Evolutionary conservation across 495 filamentous ascomycete genomes (phyloP), one percentile per base, ranked within the genome.

Genomic region (Tuber microsphaerosporum): DNA sequence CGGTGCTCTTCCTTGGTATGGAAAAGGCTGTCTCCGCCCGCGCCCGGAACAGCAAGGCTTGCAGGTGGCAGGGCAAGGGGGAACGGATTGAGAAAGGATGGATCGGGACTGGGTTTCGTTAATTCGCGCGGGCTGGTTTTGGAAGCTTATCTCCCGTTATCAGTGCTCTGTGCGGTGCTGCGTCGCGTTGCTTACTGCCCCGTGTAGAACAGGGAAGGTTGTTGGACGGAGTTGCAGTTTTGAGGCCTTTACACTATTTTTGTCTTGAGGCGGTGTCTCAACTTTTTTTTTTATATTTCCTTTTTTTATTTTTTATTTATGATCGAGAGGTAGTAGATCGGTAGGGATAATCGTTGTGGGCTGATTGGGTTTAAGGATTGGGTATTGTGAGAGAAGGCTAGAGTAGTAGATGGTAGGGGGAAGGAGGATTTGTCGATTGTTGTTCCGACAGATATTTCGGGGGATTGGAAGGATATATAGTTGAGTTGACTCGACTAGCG

Each of bases 291-390:
- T 65, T 61, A 19, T 46, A 19, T 19, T 72, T 45, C 43, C 43
- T 48, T 41, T 72, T 37, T 41, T 73, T 73, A 16, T 73, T 12
- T 73, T 69, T 73, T 31, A 51, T 31, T 73, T 73, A 20, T 73
- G 43, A 48, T 51, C 14, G 44, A 45, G 14, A 41, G 16, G 31
- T 71, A 22, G 70, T 71, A 42, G 70, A 45, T 42, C 44, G 44
- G 70, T 71, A 65, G 26, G 56, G 56, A 65, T 65, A 65, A 45
- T 71, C 39, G 70, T n/a, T 45, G 70, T 48, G 39, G 34, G 34
- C 26, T 73, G 44, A 51, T 73, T 48, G 39, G 70, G 39, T 26
- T 22, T 71, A 68, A 31, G 44, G 71, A 65, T 37, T 51, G 71
- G 44, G 43, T 31, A 69, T 41, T 2, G 71, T 22, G 71, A 39